These are phyloP conservation scores for Cercophora newfieldiana DNA, from an alignment of 495 filamentous ascomycete genomes.

Conservation along the genomic window DNA sequence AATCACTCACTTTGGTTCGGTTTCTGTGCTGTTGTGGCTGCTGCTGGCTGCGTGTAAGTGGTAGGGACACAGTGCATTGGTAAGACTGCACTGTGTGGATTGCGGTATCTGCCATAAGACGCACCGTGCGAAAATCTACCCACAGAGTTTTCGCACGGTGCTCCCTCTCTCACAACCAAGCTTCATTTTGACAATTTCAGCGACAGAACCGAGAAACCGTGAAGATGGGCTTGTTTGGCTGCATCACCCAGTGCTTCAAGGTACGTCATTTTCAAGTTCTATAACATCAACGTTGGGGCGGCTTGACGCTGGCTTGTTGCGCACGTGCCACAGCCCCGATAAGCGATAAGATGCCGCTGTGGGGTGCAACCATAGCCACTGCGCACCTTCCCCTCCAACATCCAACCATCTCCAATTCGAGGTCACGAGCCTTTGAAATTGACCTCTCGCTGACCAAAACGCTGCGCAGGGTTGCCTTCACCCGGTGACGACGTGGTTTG, in stretches of 20 bases:
- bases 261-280: background rate
- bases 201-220: background rate
- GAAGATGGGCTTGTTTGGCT: background rate
- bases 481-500: background rate
- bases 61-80: background rate
- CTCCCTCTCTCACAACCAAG: background rate
- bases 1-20: too few relatives aligned
- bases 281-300: background rate
- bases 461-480: background rate
- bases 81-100: background rate
- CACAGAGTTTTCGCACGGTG: background rate
- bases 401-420: background rate
- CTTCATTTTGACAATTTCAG: background rate
- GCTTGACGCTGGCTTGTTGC: background rate
- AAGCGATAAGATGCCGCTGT: conserved; percentile 1
- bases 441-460: background rate
- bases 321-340: background rate
- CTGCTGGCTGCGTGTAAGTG: background rate
- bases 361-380: background rate
- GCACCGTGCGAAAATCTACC: background rate
- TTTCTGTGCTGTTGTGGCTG: background rate
- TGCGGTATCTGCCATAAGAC: too few relatives aligned
- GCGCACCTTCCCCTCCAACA: background rate
- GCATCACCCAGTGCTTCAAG: background rate
- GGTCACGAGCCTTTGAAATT: background rate